These are phyloP conservation scores for Arthrobotrys conoides DNA, from an alignment of 2,329 filamentous ascomycete genomes.

Conservation along the genomic window DNA sequence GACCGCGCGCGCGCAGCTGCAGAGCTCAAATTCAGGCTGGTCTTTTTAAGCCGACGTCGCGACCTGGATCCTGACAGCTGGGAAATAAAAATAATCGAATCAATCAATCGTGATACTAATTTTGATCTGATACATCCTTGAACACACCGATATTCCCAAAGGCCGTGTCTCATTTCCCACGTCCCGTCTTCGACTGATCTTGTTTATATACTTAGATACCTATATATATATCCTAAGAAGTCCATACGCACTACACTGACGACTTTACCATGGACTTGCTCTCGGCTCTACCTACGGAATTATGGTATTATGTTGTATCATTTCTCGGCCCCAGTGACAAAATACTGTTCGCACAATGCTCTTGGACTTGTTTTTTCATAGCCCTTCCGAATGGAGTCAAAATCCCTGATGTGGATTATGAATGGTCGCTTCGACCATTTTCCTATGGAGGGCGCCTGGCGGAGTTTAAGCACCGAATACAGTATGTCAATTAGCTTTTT, in stretches of 20 bases:
- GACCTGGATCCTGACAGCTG: too few species aligned
- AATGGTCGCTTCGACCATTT: conserved; percentile 1
- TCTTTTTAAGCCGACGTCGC: too few species aligned
- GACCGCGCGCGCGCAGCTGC: too few species aligned
- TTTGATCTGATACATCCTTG: too few species aligned
- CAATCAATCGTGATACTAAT: too few species aligned
- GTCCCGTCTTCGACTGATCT: too few species aligned
- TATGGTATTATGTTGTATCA: conserved; percentile 4
- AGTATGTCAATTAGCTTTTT: not conserved
- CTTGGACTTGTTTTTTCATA: conserved; percentile 19
- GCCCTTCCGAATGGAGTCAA: conserved; percentile 15
- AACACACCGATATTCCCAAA: too few species aligned
- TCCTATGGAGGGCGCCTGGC: conserved; percentile 6
- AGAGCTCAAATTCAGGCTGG: too few species aligned
- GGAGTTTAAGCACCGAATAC: not conserved
- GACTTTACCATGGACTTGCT: not conserved
- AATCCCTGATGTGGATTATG: not conserved
- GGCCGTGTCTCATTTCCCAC: too few species aligned
- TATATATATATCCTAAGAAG: too few species aligned
- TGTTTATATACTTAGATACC: too few species aligned
- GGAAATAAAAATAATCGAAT: too few species aligned
- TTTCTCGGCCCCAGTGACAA: not conserved
- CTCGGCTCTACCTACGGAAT: not conserved
- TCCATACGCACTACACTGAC: not conserved
- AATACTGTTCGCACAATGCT: not conserved